Conservation (phyloP, 306 rosid genomes). For the Ammopiptanthus mongolicus region DNA sequence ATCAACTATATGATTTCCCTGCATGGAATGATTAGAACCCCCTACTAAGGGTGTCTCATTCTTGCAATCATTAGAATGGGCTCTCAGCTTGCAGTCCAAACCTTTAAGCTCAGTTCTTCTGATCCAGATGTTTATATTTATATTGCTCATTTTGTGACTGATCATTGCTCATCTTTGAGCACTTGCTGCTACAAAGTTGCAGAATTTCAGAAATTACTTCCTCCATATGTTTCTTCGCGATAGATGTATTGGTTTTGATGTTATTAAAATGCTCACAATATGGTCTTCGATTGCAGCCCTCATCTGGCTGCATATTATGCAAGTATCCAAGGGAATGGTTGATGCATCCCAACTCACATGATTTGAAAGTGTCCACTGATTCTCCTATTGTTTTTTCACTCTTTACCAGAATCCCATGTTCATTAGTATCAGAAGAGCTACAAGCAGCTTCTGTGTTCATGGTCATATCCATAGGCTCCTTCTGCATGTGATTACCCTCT, state of each 20-base stretch:
- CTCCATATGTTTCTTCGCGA: conserved; percentile 18
- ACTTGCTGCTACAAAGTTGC: conserved; percentile 10
- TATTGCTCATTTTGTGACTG: conserved; percentile 16
- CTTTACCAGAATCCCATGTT: conserved; percentile 13
- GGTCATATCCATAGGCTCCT: neutral
- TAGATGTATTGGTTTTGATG: neutral
- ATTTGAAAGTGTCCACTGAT: neutral
- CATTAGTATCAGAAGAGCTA: conserved; percentile 13
- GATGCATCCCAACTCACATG: conserved; percentile 11
- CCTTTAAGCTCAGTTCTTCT: conserved; percentile 3
- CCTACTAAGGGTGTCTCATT: neutral
- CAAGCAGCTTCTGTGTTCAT: neutral
- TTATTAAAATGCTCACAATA: neutral
- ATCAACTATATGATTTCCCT: conserved; percentile 1
- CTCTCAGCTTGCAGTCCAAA: conserved; percentile 24
- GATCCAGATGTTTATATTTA: neutral
- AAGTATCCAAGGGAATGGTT: conserved; percentile 5
- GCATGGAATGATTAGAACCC: conserved; percentile 14
- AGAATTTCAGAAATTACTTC: conserved; percentile 22
- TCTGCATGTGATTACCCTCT: neutral
- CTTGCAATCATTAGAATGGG: conserved; percentile 13
- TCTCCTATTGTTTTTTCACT: conserved; percentile 26
- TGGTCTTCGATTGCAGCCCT: neutral
- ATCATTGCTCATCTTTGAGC: neutral
- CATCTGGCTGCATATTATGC: conserved; percentile 18